Conservation (phyloP, 345 rosid genomes). For the Draba incana region DNA sequence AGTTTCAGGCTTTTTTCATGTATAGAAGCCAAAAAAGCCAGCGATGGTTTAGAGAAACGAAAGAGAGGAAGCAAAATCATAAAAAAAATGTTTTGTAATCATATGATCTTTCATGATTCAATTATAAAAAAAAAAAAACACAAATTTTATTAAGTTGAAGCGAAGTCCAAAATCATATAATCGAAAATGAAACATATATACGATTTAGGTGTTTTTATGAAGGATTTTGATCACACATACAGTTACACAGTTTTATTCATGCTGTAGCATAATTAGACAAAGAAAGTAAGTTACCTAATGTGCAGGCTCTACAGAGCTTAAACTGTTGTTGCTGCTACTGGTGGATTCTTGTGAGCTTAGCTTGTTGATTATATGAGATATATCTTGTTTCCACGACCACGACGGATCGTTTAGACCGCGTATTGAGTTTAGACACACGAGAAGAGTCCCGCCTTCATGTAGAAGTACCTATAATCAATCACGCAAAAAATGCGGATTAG, state of each 20-base stretch:
- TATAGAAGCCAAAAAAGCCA: conserved; percentile 52
- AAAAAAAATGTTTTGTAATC: conserved; percentile 25
- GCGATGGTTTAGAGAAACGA: conserved; percentile 24
- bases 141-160: not conserved
- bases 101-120: conserved; percentile 38
- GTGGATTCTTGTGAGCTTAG: conserved; percentile 30
- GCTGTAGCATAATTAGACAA: conserved; percentile 13
- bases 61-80: conserved; percentile 19
- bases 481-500: not conserved
- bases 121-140: not conserved
- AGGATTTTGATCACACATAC: not conserved
- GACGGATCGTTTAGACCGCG: conserved; percentile 81
- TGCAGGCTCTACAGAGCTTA: conserved; percentile 30
- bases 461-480: conserved; percentile 67
- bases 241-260: not conserved
- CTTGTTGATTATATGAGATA: conserved; percentile 49
- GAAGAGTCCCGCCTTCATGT: conserved; percentile 94
- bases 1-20: conserved; percentile 53
- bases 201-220: conserved; percentile 9
- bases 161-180: too few species aligned
- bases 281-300: conserved; percentile 37
- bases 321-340: conserved; percentile 18
- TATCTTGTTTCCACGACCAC: conserved; percentile 82
- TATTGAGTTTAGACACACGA: conserved; percentile 84
- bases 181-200: conserved; percentile 20